Evolutionary conservation across 148 eudicot genomes (phyloP), one percentile per base, ranked within the genome.

Genomic region (Camellia lanceoleosa): DNA sequence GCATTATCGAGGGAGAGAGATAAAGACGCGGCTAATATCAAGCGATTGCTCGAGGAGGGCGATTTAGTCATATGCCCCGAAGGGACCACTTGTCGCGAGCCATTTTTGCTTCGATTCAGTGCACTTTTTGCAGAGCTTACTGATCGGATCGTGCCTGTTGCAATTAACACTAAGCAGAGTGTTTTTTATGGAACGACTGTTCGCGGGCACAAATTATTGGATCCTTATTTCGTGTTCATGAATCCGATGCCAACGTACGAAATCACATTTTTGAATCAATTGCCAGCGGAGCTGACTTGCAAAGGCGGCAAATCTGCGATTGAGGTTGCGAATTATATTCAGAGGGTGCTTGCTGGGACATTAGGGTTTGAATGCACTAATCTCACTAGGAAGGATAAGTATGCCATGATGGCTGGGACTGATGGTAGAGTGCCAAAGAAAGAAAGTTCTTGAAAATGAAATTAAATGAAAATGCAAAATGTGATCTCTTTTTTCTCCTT

Each of bases 31-130:
- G 89, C 82, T 3, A 38, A 83, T 14, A 89, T 91, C 42, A 91
- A 87, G 74, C 71, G 70, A 1, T 66, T 91, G 62, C 85, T 91
- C 0, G 78, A 89, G 61, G 91, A 91, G 76, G 94, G 94, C 1
- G 94, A 91, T 38, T 67, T 91, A 70, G 89, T 91, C 5, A 85
- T 91, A 23, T 91, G 92, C 19, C 94, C 94, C 0, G 94, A 91
- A 71, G 94, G 94, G 8, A 91, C 92, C 7, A 91, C 94, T 20
- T 87, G 94, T 44, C 73, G 94, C 15, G 94, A 89, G 79, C 87
- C 92, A 2, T 91, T 89, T 80, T 49, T 91, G 5, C 56, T 91
- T 7, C 79, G 92, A 46, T 91, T 91, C 67, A 91, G 92, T n/a
- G 94, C 90, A 0, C 73, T 89, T 1, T 89, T 91, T 69, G 94